Conservation (phyloP, 306 rosid genomes). For the Luffa acutangula region DNA sequence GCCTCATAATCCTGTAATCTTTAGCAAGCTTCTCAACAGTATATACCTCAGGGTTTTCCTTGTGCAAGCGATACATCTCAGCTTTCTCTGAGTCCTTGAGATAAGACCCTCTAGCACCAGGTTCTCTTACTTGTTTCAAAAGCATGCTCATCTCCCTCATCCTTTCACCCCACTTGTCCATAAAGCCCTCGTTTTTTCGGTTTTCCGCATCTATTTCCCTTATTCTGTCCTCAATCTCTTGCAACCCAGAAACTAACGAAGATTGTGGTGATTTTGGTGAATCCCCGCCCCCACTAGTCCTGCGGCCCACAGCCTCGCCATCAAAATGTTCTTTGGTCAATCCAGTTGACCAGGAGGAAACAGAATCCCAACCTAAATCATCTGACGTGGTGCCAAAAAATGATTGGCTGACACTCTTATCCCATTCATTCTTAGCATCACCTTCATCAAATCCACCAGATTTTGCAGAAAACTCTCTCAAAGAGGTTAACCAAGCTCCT, state of each 20-base stretch:
- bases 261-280: conserved; percentile 15
- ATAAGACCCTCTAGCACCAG: conserved; percentile 83
- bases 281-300: neutral
- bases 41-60: conserved; percentile 62
- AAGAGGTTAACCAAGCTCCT: conserved; percentile 6
- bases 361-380: conserved; percentile 32
- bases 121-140: conserved; percentile 69
- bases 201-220: conserved; percentile 46
- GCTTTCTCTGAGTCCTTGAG: conserved; percentile 83
- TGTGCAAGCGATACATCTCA: conserved; percentile 68
- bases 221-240: conserved; percentile 44
- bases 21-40: conserved; percentile 68
- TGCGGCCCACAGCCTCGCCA: conserved; percentile 37
- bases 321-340: conserved; percentile 66
- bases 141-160: conserved; percentile 37
- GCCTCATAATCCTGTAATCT: conserved; percentile 91
- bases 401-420: conserved; percentile 17
- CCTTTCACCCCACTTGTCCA: conserved; percentile 50
- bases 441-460: conserved; percentile 27
- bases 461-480: conserved; percentile 23
- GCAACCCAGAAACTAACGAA: conserved; percentile 24
- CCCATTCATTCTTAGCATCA: conserved; percentile 25
- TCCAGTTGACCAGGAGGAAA: conserved; percentile 65
- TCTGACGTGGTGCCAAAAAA: conserved; percentile 11
- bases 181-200: conserved; percentile 25